Percentiles rank a stretch among this genome's conserved stretches.
These are phyloP conservation scores for Westerdykella ornata DNA, from an alignment of 2,329 filamentous ascomycete genomes.

Conservation along the genomic window DNA sequence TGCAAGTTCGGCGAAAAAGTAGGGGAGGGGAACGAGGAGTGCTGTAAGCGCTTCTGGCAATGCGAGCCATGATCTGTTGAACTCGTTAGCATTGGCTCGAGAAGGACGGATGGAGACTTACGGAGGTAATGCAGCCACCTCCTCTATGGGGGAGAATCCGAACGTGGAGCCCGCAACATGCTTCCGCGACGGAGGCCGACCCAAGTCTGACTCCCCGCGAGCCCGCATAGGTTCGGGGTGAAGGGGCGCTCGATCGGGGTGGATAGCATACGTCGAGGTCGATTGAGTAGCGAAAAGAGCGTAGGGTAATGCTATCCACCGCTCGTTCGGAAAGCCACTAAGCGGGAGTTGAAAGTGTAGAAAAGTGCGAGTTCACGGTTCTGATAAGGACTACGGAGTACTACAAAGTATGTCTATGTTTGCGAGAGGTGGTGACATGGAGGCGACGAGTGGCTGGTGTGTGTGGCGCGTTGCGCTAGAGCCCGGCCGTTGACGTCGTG, in stretches of 20 bases:
- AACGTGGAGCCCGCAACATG: constrained; percentile 15
- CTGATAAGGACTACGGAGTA: too few species aligned
- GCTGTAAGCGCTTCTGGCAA: constrained; percentile 47
- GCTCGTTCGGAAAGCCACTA: background rate
- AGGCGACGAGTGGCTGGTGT: too few species aligned
- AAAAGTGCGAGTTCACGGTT: too few species aligned
- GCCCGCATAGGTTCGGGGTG: constrained; percentile 18
- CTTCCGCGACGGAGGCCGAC: constrained; percentile 29
- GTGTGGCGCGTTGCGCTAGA: too few species aligned
- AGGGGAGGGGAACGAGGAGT: constrained; percentile 46
- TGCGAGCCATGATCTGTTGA: constrained; percentile 27
- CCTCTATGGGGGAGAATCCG: constrained; percentile 33
- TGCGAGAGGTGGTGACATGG: too few species aligned
- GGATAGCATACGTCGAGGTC: constrained; percentile 44
- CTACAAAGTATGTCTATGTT: too few species aligned
- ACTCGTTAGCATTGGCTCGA: constrained; percentile 12
- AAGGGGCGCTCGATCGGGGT: constrained; percentile 8
- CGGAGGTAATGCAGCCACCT: constrained; percentile 15
- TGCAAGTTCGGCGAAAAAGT: constrained; percentile 43
- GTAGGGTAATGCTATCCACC: background rate
- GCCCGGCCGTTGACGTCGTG: too few species aligned
- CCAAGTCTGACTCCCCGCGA: constrained; percentile 43
- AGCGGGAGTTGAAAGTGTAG: background rate
- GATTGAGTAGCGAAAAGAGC: constrained; percentile 17
- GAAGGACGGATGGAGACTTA: constrained; percentile 10